Percentiles rank a stretch among this genome's conserved stretches.
phyloP scores from a whole-genome alignment of 2,329 filamentous ascomycete genomes.

The Neospermospora avenae region DNA sequence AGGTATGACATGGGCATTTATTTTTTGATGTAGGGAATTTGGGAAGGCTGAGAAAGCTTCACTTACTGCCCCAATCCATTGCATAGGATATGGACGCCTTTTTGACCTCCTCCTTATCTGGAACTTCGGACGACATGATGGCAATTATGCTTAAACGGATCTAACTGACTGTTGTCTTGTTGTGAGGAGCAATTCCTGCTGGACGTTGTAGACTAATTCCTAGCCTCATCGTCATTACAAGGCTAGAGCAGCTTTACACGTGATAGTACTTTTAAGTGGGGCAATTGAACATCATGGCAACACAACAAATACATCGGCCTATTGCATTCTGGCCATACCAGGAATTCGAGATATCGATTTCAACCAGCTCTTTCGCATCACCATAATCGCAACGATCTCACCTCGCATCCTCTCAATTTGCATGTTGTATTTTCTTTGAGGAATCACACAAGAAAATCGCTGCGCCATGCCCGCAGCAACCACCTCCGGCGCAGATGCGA shows the following conservation, averaged over 20 bases:
- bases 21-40: background rate
- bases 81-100: conserved; percentile 43
- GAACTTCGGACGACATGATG: conserved; percentile 27
- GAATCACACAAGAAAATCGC: background rate
- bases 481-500: conserved; percentile 41
- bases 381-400: too few species aligned
- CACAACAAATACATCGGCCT: background rate
- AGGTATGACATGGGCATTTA: background rate
- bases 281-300: too few species aligned
- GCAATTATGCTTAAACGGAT: background rate
- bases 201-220: background rate
- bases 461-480: conserved; percentile 37
- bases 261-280: too few species aligned
- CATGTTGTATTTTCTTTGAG: too few species aligned
- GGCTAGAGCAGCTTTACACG: too few species aligned
- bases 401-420: too few species aligned
- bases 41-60: background rate
- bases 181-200: background rate
- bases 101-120: conserved; percentile 33
- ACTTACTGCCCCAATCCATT: conserved; percentile 50
- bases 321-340: conserved; percentile 4
- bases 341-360: background rate
- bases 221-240: too few species aligned
- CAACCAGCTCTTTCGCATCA: too few species aligned
- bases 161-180: background rate